Conservation (phyloP, 1,284 basidiomycete species). For the Pseudomicrostroma phylloplanum region DNA sequence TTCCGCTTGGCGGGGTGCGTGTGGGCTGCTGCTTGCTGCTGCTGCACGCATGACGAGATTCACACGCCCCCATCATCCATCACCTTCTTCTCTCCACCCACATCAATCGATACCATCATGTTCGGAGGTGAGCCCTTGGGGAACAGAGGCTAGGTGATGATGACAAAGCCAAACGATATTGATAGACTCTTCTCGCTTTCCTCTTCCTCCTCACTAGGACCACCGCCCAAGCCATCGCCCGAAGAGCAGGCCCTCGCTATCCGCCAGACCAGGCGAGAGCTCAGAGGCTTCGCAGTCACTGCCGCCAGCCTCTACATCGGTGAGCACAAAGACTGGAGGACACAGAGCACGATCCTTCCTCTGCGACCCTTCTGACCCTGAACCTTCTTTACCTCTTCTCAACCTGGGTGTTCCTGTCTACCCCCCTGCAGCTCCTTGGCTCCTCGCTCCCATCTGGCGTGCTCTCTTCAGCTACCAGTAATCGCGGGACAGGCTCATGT, state of each 20-base stretch:
- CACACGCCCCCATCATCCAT: not conserved
- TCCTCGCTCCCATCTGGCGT: not conserved
- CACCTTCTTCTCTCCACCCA: not conserved
- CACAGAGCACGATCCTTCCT: not conserved
- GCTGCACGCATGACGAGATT: not conserved
- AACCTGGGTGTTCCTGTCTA: too few relatives aligned
- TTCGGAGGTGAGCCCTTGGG: not conserved
- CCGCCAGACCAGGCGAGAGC: not conserved
- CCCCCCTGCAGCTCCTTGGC: not conserved
- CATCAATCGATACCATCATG: not conserved
- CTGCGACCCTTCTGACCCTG: not conserved
- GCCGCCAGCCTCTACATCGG: constrained; percentile 2
- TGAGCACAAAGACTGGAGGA: not conserved
- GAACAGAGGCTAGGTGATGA: too few relatives aligned
- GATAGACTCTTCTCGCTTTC: not conserved
- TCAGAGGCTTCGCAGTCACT: not conserved
- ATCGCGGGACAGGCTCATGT: too few relatives aligned
- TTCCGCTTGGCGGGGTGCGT: constrained; percentile 1
- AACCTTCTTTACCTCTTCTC: not conserved
- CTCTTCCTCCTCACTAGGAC: not conserved
- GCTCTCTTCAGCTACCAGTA: too few relatives aligned
- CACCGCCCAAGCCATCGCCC: constrained; percentile 3
- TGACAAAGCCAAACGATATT: not conserved
- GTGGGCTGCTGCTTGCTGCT: not conserved
- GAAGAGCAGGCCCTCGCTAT: not conserved